phyloP scores from a whole-genome alignment of 768 basidiomycete species.

The Filobasidium floriforme region DNA sequence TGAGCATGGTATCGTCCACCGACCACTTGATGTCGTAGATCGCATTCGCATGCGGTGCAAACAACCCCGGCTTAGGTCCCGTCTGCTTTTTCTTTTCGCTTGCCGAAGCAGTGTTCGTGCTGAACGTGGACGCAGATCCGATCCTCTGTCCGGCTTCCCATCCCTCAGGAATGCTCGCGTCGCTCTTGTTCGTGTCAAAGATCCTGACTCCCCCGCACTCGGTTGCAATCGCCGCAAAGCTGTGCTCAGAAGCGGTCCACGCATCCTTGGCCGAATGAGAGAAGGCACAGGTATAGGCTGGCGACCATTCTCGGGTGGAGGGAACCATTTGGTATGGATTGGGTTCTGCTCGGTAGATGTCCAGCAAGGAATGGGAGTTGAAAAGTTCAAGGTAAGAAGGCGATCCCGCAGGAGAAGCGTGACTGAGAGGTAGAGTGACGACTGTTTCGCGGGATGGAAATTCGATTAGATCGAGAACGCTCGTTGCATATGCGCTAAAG shows the following conservation, averaged over 20 bases:
- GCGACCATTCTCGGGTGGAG: slow-evolving; percentile 11
- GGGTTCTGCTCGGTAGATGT: slow-evolving; percentile 8
- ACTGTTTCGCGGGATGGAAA: neutral
- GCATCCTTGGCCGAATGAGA: slow-evolving; percentile 10
- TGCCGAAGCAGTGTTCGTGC: slow-evolving; percentile 2
- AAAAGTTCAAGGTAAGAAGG: slow-evolving; percentile 15
- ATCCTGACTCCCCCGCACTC: slow-evolving; percentile 15
- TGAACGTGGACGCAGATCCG: slow-evolving; percentile 9
- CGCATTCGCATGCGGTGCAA: slow-evolving; percentile 33
- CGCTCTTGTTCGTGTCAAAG: slow-evolving; percentile 5
- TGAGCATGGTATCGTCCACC: slow-evolving; percentile 31
- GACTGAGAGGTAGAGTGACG: neutral
- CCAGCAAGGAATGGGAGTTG: neutral
- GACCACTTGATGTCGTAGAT: slow-evolving; percentile 44
- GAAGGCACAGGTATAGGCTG: slow-evolving; percentile 20
- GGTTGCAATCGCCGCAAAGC: slow-evolving; percentile 10
- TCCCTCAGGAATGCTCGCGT: neutral
- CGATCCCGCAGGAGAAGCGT: neutral
- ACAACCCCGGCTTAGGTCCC: neutral
- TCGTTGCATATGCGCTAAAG: neutral
- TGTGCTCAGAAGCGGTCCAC: neutral
- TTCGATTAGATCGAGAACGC: neutral
- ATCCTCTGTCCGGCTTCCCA: neutral
- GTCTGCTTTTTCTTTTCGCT: neutral
- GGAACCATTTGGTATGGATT: slow-evolving; percentile 14